Conservation (phyloP, 331 rosid species). For the Saraca asoca region DNA sequence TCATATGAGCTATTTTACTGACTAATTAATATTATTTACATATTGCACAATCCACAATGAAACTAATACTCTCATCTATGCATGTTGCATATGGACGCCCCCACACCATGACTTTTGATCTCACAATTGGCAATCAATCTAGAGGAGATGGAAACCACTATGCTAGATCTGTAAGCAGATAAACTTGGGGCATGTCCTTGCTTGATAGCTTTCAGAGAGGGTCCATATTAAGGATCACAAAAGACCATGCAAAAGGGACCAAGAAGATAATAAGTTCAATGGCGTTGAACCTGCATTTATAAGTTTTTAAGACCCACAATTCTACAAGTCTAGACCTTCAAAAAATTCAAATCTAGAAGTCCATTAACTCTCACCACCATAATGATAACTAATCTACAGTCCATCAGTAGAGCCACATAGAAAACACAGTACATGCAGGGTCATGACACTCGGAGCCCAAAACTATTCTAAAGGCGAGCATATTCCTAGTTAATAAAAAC, state of each 20-base stretch:
- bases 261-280: conserved; percentile 11
- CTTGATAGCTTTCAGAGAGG: conserved; percentile 18
- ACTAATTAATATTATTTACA: conserved; percentile 14
- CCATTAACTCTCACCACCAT: too few species aligned
- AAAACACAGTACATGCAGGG: too few species aligned
- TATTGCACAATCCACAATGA: conserved; percentile 1
- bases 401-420: too few species aligned
- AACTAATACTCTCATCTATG: conserved; percentile 14
- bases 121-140: conserved; percentile 11
- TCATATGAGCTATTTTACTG: conserved; percentile 7
- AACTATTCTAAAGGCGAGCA: too few species aligned
- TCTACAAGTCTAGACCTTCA: background rate
- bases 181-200: conserved; percentile 8
- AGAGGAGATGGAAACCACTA: conserved; percentile 10
- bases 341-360: background rate
- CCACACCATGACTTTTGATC: conserved; percentile 14
- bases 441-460: too few species aligned
- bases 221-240: conserved; percentile 2
- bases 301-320: background rate
- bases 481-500: too few species aligned
- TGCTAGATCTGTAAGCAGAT: conserved; percentile 25
- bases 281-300: conserved; percentile 14
- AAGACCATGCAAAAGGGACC: conserved; percentile 12
- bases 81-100: conserved; percentile 15
- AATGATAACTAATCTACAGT: too few species aligned